These are phyloP conservation scores for Leccinum sublutescens DNA, from an alignment of 768 basidiomycete species.

Conservation along the genomic window DNA sequence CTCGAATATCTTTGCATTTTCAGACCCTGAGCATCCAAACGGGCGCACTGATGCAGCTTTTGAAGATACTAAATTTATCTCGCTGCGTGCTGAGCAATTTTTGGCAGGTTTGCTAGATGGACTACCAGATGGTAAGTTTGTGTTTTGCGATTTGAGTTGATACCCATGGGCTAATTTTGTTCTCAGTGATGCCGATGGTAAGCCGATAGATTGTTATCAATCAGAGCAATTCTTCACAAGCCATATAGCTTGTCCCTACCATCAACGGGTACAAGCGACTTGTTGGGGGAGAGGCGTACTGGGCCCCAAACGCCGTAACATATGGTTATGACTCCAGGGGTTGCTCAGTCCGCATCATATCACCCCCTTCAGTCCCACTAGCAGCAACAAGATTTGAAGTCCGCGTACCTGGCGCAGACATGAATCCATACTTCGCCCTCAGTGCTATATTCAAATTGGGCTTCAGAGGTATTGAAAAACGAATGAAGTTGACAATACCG, in stretches of 20 bases:
- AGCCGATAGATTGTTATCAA: slow-evolving; percentile 16
- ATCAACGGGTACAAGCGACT: slow-evolving; percentile 98
- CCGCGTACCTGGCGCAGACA: slow-evolving; percentile 94
- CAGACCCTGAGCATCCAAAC: slow-evolving; percentile 52
- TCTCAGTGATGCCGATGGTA: slow-evolving; percentile 80
- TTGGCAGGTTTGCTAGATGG: slow-evolving; percentile 92
- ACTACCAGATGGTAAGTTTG: slow-evolving; percentile 72
- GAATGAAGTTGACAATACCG: slow-evolving; percentile 61
- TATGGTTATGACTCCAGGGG: slow-evolving; percentile 96
- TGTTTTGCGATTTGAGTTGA: background rate
- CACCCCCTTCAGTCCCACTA: slow-evolving; percentile 82
- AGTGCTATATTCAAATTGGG: slow-evolving; percentile 88
- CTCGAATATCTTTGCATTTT: slow-evolving; percentile 76
- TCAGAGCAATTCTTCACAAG: background rate
- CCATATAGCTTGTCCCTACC: slow-evolving; percentile 70
- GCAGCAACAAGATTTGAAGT: slow-evolving; percentile 89
- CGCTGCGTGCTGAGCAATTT: slow-evolving; percentile 84
- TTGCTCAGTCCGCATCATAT: slow-evolving; percentile 89
- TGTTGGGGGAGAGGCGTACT: slow-evolving; percentile 89
- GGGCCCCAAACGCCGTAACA: slow-evolving; percentile 90
- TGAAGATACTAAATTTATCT: slow-evolving; percentile 82
- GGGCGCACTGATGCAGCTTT: slow-evolving; percentile 72
- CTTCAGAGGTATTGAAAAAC: slow-evolving; percentile 81
- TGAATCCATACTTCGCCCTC: slow-evolving; percentile 90
- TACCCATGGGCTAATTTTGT: slow-evolving; percentile 1